These are phyloP conservation scores for Dendrobium chrysotoxum DNA, from an alignment of 106 monocot genomes.

Conservation along the genomic window DNA sequence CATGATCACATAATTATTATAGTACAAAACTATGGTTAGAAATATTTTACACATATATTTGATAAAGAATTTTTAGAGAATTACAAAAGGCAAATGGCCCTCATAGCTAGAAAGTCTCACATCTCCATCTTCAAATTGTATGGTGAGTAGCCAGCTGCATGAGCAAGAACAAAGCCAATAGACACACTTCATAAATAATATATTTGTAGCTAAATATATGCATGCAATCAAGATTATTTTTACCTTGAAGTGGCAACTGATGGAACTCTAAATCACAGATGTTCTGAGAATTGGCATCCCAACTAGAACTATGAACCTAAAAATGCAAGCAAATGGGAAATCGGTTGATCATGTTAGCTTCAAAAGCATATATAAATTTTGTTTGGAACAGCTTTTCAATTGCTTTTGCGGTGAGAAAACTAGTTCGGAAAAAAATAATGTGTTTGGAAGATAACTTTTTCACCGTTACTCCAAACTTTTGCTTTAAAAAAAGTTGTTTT, in stretches of 20 bases:
- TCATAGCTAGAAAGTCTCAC: slow-evolving; percentile 4
- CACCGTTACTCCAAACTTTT: too few relatives aligned
- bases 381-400: too few relatives aligned
- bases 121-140: slow-evolving; percentile 16
- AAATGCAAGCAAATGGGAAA: not conserved
- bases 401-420: too few relatives aligned
- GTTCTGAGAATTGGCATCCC: slow-evolving; percentile 6
- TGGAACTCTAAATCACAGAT: not conserved
- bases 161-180: not conserved
- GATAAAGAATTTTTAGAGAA: not conserved
- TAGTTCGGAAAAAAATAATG: too few relatives aligned
- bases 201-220: not conserved
- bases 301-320: slow-evolving; percentile 4
- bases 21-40: not conserved
- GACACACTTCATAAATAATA: not conserved
- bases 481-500: too few relatives aligned
- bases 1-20: not conserved
- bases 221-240: not conserved
- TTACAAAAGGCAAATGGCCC: not conserved
- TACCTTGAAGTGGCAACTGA: not conserved
- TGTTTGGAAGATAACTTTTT: too few relatives aligned
- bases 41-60: slow-evolving; percentile 2
- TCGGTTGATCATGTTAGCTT: too few relatives aligned
- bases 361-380: too few relatives aligned
- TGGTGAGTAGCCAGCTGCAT: not conserved